These are phyloP conservation scores for Basipetospora chlamydospora DNA, from an alignment of 2,329 filamentous ascomycete species.

Conservation along the genomic window DNA sequence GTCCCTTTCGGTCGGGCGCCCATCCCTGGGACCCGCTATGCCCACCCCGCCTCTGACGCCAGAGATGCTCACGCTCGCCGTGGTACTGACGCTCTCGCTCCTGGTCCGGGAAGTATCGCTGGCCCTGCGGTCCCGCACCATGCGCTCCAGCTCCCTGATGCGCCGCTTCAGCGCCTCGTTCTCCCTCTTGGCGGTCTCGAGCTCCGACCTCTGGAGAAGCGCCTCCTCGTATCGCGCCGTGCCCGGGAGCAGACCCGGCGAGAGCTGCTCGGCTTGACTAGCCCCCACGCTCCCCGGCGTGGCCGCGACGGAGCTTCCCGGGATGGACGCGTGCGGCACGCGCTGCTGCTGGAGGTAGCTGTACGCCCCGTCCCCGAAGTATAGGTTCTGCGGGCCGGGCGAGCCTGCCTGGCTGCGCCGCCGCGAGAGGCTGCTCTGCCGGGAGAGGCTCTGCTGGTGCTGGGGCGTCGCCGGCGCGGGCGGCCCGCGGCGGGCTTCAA, in stretches of 20 bases:
- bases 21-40: conserved; percentile 11
- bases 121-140: conserved; percentile 31
- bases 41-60: conserved; percentile 16
- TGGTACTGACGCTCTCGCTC: conserved; percentile 40
- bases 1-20: conserved; percentile 26
- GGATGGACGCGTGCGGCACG: conserved; percentile 19
- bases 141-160: conserved; percentile 46
- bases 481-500: conserved; percentile 24
- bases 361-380: conserved; percentile 21
- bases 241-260: conserved; percentile 38
- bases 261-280: conserved; percentile 25
- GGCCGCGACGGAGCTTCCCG: conserved; percentile 22
- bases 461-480: conserved; percentile 25
- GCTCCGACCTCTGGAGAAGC: conserved; percentile 41
- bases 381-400: conserved; percentile 15
- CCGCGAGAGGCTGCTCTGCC: conserved; percentile 42
- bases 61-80: conserved; percentile 29
- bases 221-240: conserved; percentile 50
- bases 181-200: conserved; percentile 47
- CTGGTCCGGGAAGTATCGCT: conserved; percentile 31
- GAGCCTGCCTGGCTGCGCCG: conserved; percentile 36
- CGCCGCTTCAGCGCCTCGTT: conserved; percentile 47
- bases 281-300: conserved; percentile 24
- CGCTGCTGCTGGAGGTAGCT: conserved; percentile 34
- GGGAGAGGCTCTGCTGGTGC: conserved; percentile 19